phyloP scores from a whole-genome alignment of 2,329 filamentous ascomycete genomes.

The Xylogone sp. region DNA sequence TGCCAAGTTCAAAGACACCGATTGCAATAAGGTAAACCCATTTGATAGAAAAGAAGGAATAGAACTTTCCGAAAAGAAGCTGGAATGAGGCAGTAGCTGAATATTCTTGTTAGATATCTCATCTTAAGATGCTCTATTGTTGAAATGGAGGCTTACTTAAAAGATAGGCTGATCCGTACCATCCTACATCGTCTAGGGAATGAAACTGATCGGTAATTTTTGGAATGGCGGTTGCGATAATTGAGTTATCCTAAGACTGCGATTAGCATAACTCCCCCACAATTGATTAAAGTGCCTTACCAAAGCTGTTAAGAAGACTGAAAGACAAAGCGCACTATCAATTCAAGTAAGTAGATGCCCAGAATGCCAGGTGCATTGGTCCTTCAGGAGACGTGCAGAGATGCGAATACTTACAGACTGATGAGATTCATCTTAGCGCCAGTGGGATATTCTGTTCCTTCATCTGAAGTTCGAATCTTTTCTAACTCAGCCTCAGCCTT shows the following conservation, averaged over 20 bases:
- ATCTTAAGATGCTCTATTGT: neutral
- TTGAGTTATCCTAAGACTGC: constrained; percentile 24
- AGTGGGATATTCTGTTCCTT: constrained; percentile 25
- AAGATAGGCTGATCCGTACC: constrained; percentile 39
- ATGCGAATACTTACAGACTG: constrained; percentile 5
- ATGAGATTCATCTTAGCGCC: constrained; percentile 23
- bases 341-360: neutral
- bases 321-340: constrained; percentile 19
- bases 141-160: constrained; percentile 17
- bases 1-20: constrained; percentile 27
- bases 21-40: constrained; percentile 25
- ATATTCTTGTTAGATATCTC: constrained; percentile 3
- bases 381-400: neutral
- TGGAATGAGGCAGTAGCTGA: constrained; percentile 29
- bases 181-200: constrained; percentile 39
- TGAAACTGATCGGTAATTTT: constrained; percentile 36
- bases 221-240: constrained; percentile 34
- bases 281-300: constrained; percentile 1
- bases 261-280: neutral
- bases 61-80: constrained; percentile 28
- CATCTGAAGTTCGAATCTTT: constrained; percentile 23
- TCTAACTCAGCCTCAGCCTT: constrained; percentile 10
- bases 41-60: constrained; percentile 28
- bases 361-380: neutral
- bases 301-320: constrained; percentile 24